A percentile compares a stretch with the other conserved stretches of the same genome.
phyloP scores from a whole-genome alignment of 495 filamentous ascomycete species.

The Penicillium cosmopolitanum region DNA sequence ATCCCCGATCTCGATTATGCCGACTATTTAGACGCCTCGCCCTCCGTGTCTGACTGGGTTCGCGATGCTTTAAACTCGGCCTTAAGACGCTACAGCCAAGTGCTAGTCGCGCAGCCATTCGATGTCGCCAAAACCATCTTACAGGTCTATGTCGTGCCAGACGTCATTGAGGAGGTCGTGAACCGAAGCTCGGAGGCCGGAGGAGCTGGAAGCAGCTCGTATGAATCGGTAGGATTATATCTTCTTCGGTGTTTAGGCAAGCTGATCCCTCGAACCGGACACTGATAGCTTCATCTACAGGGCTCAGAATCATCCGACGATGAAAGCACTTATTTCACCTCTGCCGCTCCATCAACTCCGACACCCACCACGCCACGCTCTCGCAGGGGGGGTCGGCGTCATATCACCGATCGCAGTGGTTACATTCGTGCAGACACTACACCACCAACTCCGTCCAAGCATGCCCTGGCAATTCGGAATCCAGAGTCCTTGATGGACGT shows the following conservation, averaged over 20 bases:
- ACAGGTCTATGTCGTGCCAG: constrained; percentile 68
- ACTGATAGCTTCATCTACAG: constrained; percentile 25
- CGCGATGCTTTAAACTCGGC: constrained; percentile 77
- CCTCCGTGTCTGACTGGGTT: constrained; percentile 70
- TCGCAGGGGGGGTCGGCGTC: constrained; percentile 43
- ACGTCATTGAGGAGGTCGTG: constrained; percentile 37
- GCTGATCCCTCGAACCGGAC: constrained; percentile 3
- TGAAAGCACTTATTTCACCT: constrained; percentile 85
- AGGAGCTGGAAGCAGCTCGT: constrained; percentile 37
- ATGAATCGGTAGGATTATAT: constrained; percentile 38
- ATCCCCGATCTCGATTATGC: constrained; percentile 87
- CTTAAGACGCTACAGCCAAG: constrained; percentile 80
- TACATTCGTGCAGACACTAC: constrained; percentile 49
- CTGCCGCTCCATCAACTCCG: constrained; percentile 61
- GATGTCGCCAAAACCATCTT: constrained; percentile 93
- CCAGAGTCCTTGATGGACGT: constrained; percentile 77
- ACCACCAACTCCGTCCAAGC: constrained; percentile 40
- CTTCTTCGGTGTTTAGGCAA: background rate
- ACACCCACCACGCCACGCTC: constrained; percentile 58
- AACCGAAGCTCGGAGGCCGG: constrained; percentile 34
- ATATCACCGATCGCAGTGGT: constrained; percentile 55
- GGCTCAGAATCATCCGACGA: constrained; percentile 67
- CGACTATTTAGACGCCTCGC: constrained; percentile 80
- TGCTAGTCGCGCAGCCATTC: constrained; percentile 90
- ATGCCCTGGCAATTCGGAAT: constrained; percentile 69